Conservation (phyloP, 371 early-diverging fungal species). For the Lichtheimia ornata region DNA sequence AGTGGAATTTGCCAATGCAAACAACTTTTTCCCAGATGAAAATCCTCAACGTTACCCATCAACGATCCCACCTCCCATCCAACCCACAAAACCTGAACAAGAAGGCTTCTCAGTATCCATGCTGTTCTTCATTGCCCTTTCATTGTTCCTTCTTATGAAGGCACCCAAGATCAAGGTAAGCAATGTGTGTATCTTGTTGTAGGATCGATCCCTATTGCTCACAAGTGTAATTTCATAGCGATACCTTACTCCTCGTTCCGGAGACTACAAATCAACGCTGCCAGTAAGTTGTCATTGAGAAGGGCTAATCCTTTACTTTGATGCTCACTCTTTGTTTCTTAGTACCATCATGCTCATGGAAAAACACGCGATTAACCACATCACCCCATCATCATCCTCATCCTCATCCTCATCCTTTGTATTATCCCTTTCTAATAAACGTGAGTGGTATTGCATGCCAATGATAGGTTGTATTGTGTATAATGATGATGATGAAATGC, state of each 20-base stretch:
- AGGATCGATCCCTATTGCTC: too few relatives aligned
- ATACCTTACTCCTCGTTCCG: not conserved
- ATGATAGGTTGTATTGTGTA: too few relatives aligned
- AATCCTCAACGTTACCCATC: not conserved
- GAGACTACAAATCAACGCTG: not conserved
- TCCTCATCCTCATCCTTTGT: too few relatives aligned
- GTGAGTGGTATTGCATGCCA: too few relatives aligned
- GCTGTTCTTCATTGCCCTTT: conserved; percentile 3
- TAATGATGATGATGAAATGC: too few relatives aligned
- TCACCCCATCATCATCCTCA: too few relatives aligned
- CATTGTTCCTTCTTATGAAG: conserved; percentile 3
- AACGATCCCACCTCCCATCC: not conserved
- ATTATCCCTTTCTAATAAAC: too few relatives aligned
- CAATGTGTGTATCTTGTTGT: too few relatives aligned
- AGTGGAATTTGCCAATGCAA: not conserved
- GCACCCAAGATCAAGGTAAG: conserved; percentile 15
- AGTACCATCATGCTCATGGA: not conserved
- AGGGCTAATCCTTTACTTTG: not conserved
- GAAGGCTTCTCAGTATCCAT: conserved; percentile 7
- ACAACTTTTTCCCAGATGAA: conserved; percentile 7
- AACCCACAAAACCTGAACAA: not conserved
- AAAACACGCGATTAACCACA: not conserved
- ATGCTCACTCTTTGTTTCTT: not conserved
- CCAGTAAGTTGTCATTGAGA: not conserved
- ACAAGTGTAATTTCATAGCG: not conserved